Evolutionary conservation across 345 rosid species (phyloP).

Genomic region (Xanthoceras sorbifolium): DNA sequence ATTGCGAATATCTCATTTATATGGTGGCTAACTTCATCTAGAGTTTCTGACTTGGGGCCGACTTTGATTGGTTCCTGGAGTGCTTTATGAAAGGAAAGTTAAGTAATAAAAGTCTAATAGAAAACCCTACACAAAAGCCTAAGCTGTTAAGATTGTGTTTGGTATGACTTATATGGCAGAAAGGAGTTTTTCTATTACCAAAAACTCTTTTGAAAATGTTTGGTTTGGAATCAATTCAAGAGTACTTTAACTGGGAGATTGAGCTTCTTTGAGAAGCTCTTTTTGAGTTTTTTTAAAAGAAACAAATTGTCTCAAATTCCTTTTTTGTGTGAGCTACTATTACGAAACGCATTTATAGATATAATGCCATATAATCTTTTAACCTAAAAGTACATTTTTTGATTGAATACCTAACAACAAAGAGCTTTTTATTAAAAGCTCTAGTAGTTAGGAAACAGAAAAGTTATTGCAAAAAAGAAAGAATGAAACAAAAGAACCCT

Average conservation of each 20-base stretch:
- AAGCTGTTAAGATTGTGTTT: background rate
- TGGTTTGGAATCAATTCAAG: background rate
- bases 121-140: background rate
- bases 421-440: no score
- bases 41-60: no score
- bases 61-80: background rate
- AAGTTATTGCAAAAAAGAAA: no score
- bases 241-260: background rate
- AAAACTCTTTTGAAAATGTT: background rate
- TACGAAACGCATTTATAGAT: background rate
- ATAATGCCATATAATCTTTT: background rate
- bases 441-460: no score
- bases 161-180: background rate
- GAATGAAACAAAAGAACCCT: no score
- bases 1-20: no score
- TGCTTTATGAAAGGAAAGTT: background rate
- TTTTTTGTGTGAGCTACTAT: background rate
- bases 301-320: background rate
- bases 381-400: background rate
- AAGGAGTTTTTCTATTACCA: background rate
- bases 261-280: background rate
- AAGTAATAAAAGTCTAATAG: background rate
- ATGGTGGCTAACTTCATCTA: background rate
- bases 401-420: no score
- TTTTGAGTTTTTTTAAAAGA: background rate